Evolutionary conservation across 2,329 filamentous ascomycete species (phyloP), one percentile per base, ranked within the genome.

Genomic region (Fusarium illudens): DNA sequence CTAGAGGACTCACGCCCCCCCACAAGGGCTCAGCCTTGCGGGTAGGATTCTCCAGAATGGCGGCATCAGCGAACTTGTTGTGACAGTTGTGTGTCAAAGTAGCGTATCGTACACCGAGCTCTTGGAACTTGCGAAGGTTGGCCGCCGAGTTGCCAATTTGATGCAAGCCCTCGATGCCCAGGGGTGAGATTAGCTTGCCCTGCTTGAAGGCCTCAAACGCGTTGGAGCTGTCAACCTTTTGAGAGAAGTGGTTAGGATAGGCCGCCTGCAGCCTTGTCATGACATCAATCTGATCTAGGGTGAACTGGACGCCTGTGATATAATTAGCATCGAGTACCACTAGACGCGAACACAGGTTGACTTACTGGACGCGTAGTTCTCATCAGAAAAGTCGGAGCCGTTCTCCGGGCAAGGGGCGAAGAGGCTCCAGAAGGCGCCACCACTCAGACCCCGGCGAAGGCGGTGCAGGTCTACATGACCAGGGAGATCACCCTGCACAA

Each of bases 61-160:
- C 94, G 4, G 94, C 92, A 76, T 97, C 95, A 50, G 94, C 93
- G 77, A 92, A 97, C 51, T 84, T 86, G 79, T 97, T 98, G 78
- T 96, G 92, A 80, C 94, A 97, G 78, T 97, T 97, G 83, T 97
- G 95, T 2, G 93, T 97, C 15, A 98, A 82, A 0, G 94, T 97
- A 17, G 90, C 90, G 74, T 97, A 97, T 51, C 93, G 89, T 6
- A 94, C 94, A 2, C 95, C 95, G 3, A 97, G 84, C 3, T 86
- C 82, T 77, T 96, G 84, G 78, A 90, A 97, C 22, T 88, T 84
- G 7, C 95, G 89, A 10, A 98, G 83, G 57, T 89, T 94, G 37
- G 91, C 85, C 22, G 90, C 83, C 1, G 89, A 92, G 80, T 97
- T 97, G 61, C 93, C 94, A 71, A 98, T 96, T 74, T 97, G 95